Evolutionary conservation across 2,329 filamentous ascomycete species (phyloP), one percentile per base, ranked within the genome.

Genomic region (Berkeleyomyces basicola): DNA sequence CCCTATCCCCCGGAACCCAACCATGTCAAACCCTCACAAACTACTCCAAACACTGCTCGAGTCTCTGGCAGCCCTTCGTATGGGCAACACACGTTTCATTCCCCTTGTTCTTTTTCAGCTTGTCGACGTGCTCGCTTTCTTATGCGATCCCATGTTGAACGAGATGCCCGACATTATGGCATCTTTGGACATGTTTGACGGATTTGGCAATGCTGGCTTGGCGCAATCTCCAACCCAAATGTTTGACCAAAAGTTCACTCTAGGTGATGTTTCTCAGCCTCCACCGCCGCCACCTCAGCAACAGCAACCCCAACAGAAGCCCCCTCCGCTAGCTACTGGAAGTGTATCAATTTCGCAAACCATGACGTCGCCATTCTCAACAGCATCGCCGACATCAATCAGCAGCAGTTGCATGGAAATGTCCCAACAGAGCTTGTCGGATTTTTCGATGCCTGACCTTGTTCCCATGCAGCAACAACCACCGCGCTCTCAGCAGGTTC

Each of bases 81-180:
- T 82, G 63, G 88, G 88, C 5, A 81, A 91, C 63, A 81, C 86
- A 66, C 85, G 86, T 60, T 93, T 90, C 70, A 76, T 92, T 11
- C 88, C 88, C 2, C 78, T 95, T 0, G 78, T 95, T 1, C 74
- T 93, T 62, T 81, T 80, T 70, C 93, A 92, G 74, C 80, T 92
- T 46, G 79, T 85, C 65, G 86, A 92, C 49, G 78, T 86, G 2
- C 74, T 91, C 2, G 86, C 86, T 6, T 77, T 78, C 11, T 74
- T 85, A 14, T 76, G 78, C 64, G 82, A 79, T 66, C 83, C 82
- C 0, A 79, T 82, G 75, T 76, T 85, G 11, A 79, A 80, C 65
- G 79, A 79, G 16, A 75, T 79, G 0, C 82, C 83, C 0, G 82
- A 85, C 59, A 53, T 60, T 0, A 74, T 85, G 47, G 72, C 77